These are phyloP conservation scores for Planoprotostelium fungivorum DNA, from an alignment of 78 protist genomes.

Conservation along the genomic window DNA sequence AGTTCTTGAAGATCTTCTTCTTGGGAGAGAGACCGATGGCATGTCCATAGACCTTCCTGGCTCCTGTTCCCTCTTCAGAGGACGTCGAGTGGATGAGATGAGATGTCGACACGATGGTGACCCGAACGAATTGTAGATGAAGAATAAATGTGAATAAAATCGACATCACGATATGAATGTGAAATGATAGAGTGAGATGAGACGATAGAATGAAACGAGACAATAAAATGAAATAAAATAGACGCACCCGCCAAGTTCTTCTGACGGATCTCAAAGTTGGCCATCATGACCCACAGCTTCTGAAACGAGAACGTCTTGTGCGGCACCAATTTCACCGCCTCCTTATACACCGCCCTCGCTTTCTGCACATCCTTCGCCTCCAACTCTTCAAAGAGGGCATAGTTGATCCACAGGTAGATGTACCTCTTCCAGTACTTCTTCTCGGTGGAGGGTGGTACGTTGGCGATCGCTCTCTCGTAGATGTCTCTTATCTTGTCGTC, in stretches of 20 bases:
- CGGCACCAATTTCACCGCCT: conserved; percentile 72
- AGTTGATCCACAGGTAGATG: conserved; percentile 95
- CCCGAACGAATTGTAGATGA: no score
- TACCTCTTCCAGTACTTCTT: conserved; percentile 92
- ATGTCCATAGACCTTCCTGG: conserved; percentile 39
- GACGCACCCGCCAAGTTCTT: conserved; percentile 41
- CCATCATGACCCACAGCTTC: conserved; percentile 88
- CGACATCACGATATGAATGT: background rate
- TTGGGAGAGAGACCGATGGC: conserved; percentile 77
- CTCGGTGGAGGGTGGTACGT: conserved; percentile 87
- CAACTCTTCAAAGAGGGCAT: conserved; percentile 92
- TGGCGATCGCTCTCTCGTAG: conserved; percentile 95
- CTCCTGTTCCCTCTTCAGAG: no score
- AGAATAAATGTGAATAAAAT: conserved; percentile 3
- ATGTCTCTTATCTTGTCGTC: conserved; percentile 70
- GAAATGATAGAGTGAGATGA: no score
- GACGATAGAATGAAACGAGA: no score
- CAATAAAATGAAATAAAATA: background rate
- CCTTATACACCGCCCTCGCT: conserved; percentile 78
- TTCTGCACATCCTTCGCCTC: conserved; percentile 80
- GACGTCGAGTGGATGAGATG: no score
- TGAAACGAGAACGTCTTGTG: conserved; percentile 93
- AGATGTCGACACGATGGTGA: no score
- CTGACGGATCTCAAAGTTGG: conserved; percentile 90
- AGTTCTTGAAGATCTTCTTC: conserved; percentile 70